Evolutionary conservation across 441 rosid genomes (phyloP).

Genomic region (Lepidium campestre): DNA sequence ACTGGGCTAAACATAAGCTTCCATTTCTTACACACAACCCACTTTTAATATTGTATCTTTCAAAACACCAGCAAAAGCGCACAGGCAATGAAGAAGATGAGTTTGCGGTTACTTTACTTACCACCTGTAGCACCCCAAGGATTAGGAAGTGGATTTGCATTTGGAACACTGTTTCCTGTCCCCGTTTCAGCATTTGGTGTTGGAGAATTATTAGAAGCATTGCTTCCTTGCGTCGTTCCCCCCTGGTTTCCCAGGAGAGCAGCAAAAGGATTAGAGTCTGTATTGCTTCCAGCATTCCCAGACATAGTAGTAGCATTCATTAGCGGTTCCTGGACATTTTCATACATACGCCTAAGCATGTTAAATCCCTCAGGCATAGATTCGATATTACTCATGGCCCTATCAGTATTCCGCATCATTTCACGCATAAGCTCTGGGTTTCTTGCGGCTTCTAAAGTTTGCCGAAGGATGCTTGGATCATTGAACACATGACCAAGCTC

Average conservation of each 20-base stretch:
- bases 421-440: conserved; percentile 75
- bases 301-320: conserved; percentile 55
- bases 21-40: not conserved
- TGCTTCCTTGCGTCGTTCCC: conserved; percentile 36
- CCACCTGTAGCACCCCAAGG: conserved; percentile 60
- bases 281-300: conserved; percentile 40
- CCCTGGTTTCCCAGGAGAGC: conserved; percentile 57
- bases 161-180: conserved; percentile 41
- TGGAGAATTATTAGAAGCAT: conserved; percentile 38
- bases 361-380: conserved; percentile 65
- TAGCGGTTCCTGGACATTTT: conserved; percentile 63
- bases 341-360: conserved; percentile 69
- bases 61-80: not conserved
- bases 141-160: conserved; percentile 62
- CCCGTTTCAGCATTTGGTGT: conserved; percentile 40
- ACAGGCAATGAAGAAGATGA: not conserved
- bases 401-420: conserved; percentile 60
- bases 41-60: not conserved
- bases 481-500: conserved; percentile 64
- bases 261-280: conserved; percentile 54
- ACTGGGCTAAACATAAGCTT: not conserved
- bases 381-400: conserved; percentile 67
- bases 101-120: conserved; percentile 21
- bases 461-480: conserved; percentile 57
- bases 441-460: conserved; percentile 58